Percentiles rank a stretch among this genome's conserved stretches.
phyloP scores from a whole-genome alignment of 176 grass and related monocot species.

The Elaeis guineensis region DNA sequence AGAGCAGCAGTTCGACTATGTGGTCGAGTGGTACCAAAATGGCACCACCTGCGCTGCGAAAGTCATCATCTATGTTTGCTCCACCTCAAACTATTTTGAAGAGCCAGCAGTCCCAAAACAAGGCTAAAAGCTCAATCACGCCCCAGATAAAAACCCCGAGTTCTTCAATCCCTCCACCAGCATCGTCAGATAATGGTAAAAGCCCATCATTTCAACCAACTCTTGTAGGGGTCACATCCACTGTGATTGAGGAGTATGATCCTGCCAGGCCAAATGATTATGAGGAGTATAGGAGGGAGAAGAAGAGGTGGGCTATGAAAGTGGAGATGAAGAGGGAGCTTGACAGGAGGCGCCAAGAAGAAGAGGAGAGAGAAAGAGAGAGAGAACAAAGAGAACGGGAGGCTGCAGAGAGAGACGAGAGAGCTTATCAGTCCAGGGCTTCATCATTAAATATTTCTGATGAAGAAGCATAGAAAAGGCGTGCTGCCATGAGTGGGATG shows the following conservation, averaged over 20 bases:
- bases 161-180: neutral
- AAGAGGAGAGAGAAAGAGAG: conserved; percentile 49
- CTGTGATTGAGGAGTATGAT: conserved; percentile 95
- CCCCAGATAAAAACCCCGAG: conserved; percentile 14
- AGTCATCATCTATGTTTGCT: conserved; percentile 54
- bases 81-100: conserved; percentile 61
- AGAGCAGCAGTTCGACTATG: conserved; percentile 48
- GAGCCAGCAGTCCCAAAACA: conserved; percentile 28
- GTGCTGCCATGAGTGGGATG: conserved; percentile 63
- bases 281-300: conserved; percentile 78
- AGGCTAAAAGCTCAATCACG: conserved; percentile 21
- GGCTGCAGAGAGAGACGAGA: conserved; percentile 43
- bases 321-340: conserved; percentile 68
- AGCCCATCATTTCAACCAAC: conserved; percentile 46
- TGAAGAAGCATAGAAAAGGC: conserved; percentile 84
- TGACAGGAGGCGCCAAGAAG: conserved; percentile 54
- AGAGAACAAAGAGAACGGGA: conserved; percentile 55
- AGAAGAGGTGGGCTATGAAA: conserved; percentile 69
- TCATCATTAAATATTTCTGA: conserved; percentile 70
- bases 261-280: conserved; percentile 95
- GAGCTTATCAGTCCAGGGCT: conserved; percentile 36
- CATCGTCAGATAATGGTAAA: conserved; percentile 12
- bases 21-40: conserved; percentile 97
- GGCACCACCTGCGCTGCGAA: conserved; percentile 79
- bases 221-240: conserved; percentile 65